Evolutionary conservation across 1,284 basidiomycete genomes (phyloP), one percentile per base, ranked within the genome.

Genomic region (Moesziomyces parantarcticus): DNA sequence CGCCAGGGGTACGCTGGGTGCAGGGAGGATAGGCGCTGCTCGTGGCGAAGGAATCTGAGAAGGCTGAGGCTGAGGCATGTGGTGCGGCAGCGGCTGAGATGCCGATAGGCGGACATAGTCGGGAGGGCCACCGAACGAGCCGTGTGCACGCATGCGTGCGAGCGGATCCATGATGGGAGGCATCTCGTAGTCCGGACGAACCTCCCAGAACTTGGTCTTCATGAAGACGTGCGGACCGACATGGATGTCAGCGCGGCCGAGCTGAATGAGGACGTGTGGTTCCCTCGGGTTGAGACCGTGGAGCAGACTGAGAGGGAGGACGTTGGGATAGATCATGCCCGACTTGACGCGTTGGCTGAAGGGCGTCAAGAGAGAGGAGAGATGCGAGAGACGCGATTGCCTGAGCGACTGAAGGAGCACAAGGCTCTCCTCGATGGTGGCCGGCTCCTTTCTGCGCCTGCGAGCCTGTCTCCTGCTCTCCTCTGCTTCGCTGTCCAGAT

Each of bases 351-450:
- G 61, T 47, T 79, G 76, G 50, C 77, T 77, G 68, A 77, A 81
- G 0, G 76, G 78, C 13, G 80, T 75, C 5, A 83, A 68, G 3
- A 83, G 60, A 32, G 75, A 71, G 2, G 81, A 77, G 46, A 83
- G 77, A 50, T 83, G 78, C 48, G 78, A 74, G 50, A 83, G 77
- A 13, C 82, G 74, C 6, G 79, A 80, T 47, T 83, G 82, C 11
- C 82, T 77, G 25, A 83, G 59, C 10, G 80, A 78, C 55, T 83
- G 82, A 9, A 76, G 66, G 21, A 81, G 58, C 13, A 79, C 70
- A 26, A 77, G 43, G 23, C 77, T 79, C 43, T 75, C 67, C 20
- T 70, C 63, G 57, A 75, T 70, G 48, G 63, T 75, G 4, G 72
- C 67, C 13, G 72, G 72, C 51, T 75, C 72, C n/a, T 57, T 39